Evolutionary conservation across 2,329 filamentous ascomycete genomes (phyloP), one percentile per base, ranked within the genome.

Genomic region (Neoarthrinium moseri): DNA sequence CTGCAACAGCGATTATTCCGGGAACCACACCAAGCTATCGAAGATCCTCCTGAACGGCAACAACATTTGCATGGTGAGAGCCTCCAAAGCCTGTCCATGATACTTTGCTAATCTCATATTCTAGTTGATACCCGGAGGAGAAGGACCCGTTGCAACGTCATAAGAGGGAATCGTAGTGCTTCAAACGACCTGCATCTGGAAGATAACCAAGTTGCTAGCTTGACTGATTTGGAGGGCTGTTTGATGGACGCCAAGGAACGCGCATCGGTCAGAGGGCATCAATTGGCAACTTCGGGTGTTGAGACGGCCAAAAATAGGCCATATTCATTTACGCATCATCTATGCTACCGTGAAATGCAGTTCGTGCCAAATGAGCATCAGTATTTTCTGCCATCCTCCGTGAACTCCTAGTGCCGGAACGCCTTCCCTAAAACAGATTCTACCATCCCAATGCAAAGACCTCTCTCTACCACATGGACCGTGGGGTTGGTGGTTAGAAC

Each of bases 21-120:
- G 92, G 51, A 83, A 87, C 58, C 86, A 92, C 68, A 88, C 84
- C 36, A 95, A 95, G 68, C 81, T 99, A 32, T 81, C 91, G 42
- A 97, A 97, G 77, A 96, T 99, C 51, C 72, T 99, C 33, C 74
- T 99, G 30, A 99, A 99, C 62, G 94, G 94, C 47, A 99, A 99
- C 73, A 97, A 97, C 62, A 90, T 99, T 54, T 97, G 92, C 87
- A 99, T 99, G 94, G 94, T 96, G 79, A 46, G 77, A 20, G 18
- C 27, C 11, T 11, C 4, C 20, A 8, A 20, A 21, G 12, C 20
- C 23, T 10, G 26, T 8, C 4, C 12, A 11, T 6, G 11, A 29
- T 29, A 29, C 13, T 6, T 21, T 15, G 8, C 26, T 43, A 22
- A 43, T 26, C 12, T 34, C 12, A 22, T 34, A 2, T 13, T 34